Evolutionary conservation across 345 rosid genomes (phyloP).

Genomic region (Linum usitatissimum): DNA sequence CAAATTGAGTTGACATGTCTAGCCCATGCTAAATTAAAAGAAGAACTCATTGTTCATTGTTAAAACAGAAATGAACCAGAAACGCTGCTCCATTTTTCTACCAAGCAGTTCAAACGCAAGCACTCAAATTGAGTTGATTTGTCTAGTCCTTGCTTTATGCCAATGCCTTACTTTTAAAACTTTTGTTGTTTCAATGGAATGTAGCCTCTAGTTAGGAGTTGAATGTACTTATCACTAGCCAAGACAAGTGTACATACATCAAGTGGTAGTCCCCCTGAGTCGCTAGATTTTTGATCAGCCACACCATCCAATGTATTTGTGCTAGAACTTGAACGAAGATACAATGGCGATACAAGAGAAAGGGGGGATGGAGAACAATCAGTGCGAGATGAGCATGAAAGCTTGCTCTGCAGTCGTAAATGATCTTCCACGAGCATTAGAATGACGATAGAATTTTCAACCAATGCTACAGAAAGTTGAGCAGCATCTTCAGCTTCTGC

Average conservation of each 20-base stretch:
- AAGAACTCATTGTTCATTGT: too few relatives aligned
- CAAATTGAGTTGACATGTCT: not conserved
- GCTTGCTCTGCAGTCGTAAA: slow-evolving; percentile 88
- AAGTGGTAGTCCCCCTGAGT: slow-evolving; percentile 62
- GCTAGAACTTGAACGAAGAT: slow-evolving; percentile 37
- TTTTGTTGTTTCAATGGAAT: not conserved
- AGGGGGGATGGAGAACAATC: slow-evolving; percentile 70
- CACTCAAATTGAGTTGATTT: not conserved
- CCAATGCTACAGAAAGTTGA: slow-evolving; percentile 95
- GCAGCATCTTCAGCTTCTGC: slow-evolving; percentile 90
- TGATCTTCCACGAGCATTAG: slow-evolving; percentile 99
- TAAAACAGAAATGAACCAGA: too few relatives aligned
- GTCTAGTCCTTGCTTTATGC: not conserved
- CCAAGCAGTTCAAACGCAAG: too few relatives aligned
- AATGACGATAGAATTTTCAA: slow-evolving; percentile 97
- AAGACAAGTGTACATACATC: slow-evolving; percentile 49
- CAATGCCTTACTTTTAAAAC: not conserved
- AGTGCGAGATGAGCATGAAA: slow-evolving; percentile 41
- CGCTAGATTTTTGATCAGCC: slow-evolving; percentile 52
- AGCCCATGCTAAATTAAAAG: not conserved
- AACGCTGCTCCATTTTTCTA: too few relatives aligned
- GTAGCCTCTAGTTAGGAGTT: not conserved
- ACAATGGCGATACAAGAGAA: slow-evolving; percentile 51
- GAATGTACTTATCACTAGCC: not conserved
- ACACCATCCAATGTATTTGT: slow-evolving; percentile 47